Evolutionary conservation across 2,329 filamentous ascomycete species (phyloP).

Genomic region (Aspergillus sp.): DNA sequence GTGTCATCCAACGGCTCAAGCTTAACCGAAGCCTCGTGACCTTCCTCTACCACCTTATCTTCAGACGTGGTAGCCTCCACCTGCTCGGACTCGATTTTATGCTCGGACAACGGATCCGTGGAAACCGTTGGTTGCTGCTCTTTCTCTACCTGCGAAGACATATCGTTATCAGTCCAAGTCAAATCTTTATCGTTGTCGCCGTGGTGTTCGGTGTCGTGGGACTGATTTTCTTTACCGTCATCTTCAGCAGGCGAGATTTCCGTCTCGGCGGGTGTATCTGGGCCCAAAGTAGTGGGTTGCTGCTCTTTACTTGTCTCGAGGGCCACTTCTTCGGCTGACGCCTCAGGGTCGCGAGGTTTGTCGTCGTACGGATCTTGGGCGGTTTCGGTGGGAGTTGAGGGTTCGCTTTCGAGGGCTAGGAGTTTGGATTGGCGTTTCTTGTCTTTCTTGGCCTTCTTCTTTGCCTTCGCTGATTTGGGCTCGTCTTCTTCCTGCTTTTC

Average conservation of each 20-base stretch:
- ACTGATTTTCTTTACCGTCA: conserved; percentile 48
- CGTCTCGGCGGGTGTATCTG: conserved; percentile 26
- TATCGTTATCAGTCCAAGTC: conserved; percentile 46
- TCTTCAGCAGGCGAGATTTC: conserved; percentile 37
- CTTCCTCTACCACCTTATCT: conserved; percentile 3
- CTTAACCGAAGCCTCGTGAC: conserved; percentile 3
- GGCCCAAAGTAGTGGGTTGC: conserved; percentile 11
- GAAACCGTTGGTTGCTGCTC: conserved; percentile 35
- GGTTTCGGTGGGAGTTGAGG: conserved; percentile 1
- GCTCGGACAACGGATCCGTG: conserved; percentile 32
- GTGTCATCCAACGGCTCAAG: conserved; percentile 5
- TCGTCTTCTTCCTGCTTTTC: conserved; percentile 20
- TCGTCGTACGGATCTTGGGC: conserved; percentile 10
- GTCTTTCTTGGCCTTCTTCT: conserved; percentile 50
- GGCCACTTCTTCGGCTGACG: conserved; percentile 7
- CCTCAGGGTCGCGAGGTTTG: conserved; percentile 7
- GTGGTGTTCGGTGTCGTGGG: conserved; percentile 39
- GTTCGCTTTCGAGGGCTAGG: conserved; percentile 22
- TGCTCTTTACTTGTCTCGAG: conserved; percentile 19
- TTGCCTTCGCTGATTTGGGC: conserved; percentile 37
- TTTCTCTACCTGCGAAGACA: conserved; percentile 46
- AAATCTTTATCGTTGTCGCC: conserved; percentile 37
- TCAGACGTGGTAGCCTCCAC: conserved; percentile 1
- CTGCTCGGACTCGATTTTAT: conserved; percentile 23
- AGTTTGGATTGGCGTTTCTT: conserved; percentile 35